A percentile compares a stretch with the other conserved stretches of the same genome.
Evolutionary conservation across 805 yeast genomes (phyloP).

Genomic region (Yarrowia sp.): DNA sequence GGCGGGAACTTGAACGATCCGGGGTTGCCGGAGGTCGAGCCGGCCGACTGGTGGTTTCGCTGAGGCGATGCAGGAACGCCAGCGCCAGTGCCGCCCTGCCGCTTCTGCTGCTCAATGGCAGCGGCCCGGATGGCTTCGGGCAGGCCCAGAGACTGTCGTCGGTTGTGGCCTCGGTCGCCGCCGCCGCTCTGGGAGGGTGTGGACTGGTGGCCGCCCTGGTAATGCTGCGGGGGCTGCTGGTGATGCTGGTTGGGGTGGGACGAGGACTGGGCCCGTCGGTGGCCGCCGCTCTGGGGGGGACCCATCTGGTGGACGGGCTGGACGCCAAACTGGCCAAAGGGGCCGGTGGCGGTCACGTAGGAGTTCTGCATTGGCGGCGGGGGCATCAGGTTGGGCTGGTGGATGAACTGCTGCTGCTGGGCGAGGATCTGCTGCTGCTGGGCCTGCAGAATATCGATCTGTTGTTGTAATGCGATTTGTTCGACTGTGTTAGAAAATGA

Average conservation of each 20-base stretch:
- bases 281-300: slow-evolving; percentile 44
- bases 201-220: slow-evolving; percentile 22
- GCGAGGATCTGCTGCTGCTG: slow-evolving; percentile 86
- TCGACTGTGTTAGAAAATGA: slow-evolving; percentile 56
- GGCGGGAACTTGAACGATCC: slow-evolving; percentile 46
- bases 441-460: slow-evolving; percentile 86
- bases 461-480: slow-evolving; percentile 77
- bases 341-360: slow-evolving; percentile 42
- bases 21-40: slow-evolving; percentile 18
- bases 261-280: slow-evolving; percentile 51
- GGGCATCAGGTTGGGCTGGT: slow-evolving; percentile 47
- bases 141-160: slow-evolving; percentile 92
- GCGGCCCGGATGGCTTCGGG: slow-evolving; percentile 96
- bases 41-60: slow-evolving; percentile 15
- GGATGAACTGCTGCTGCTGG: slow-evolving; percentile 61
- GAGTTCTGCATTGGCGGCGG: slow-evolving; percentile 42
- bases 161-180: slow-evolving; percentile 67
- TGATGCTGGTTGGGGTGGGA: slow-evolving; percentile 35
- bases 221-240: slow-evolving; percentile 30
- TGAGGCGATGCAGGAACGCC: slow-evolving; percentile 40
- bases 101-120: slow-evolving; percentile 83
- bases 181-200: slow-evolving; percentile 40
- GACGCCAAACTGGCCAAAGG: slow-evolving; percentile 45
- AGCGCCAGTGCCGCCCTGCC: slow-evolving; percentile 41
- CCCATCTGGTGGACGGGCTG: slow-evolving; percentile 42